Conservation (phyloP, 2,329 filamentous ascomycete species). For the Tolypocladium tropicale region DNA sequence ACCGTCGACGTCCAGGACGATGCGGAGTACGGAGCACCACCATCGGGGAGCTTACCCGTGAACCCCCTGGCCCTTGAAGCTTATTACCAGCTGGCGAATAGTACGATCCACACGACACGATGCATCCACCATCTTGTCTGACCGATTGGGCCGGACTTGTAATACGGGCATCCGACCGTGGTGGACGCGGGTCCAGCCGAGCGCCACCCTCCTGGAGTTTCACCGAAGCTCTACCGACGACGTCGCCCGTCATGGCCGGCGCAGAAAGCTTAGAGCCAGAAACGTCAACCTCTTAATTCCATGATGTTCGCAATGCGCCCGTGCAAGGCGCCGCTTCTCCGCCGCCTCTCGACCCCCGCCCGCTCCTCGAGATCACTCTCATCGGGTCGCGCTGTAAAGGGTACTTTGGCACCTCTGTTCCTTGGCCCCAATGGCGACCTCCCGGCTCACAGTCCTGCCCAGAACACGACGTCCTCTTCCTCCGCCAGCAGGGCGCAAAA, state of each 20-base stretch:
- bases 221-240: background rate
- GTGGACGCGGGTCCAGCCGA: background rate
- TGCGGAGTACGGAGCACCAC: too few relatives aligned
- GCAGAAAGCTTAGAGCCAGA: background rate
- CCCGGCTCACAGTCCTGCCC: background rate
- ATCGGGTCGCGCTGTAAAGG: slow-evolving; percentile 16
- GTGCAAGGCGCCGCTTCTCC: background rate
- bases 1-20: background rate
- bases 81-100: too few relatives aligned
- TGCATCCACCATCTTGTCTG: too few relatives aligned
- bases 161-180: too few relatives aligned
- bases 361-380: slow-evolving; percentile 10
- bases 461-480: slow-evolving; percentile 31
- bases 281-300: background rate
- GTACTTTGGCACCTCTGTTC: slow-evolving; percentile 2
- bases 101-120: background rate
- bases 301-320: background rate
- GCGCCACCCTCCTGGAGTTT: too few relatives aligned
- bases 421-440: background rate
- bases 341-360: background rate
- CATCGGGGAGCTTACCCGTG: too few relatives aligned
- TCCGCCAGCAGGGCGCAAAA: slow-evolving; percentile 26
- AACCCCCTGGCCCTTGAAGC: too few relatives aligned
- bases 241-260: background rate
- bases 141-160: too few relatives aligned